Evolutionary conservation across 768 basidiomycete genomes (phyloP), one percentile per base, ranked within the genome.

Genomic region (Suillus spraguei): DNA sequence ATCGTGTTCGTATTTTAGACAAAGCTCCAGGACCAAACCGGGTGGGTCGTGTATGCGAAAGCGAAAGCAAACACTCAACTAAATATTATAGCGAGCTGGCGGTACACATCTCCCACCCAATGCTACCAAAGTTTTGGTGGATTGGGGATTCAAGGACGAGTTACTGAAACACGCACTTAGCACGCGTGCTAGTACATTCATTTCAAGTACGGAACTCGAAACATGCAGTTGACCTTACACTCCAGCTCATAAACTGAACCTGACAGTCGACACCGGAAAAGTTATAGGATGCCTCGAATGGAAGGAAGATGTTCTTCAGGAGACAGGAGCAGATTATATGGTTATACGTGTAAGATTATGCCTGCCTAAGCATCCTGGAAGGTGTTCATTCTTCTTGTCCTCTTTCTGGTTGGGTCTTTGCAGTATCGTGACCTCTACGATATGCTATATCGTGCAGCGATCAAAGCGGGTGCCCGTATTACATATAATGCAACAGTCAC

Each of bases 1-100:
- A 90, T 73, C 74, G 77, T 35, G 87, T 89, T 39, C 77, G 80
- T 1, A 79, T 90, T 2, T 64, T 89, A 32, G 88, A 90, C 65
- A 78, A 81, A 64, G 78, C 76, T 14, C 73, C 77, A 64, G 83
- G 82, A 24, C 80, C 78, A 24, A 70, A 74, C 32, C 77, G 79
- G 66, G 82, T 82, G n/a, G 74, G 61, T 55, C 41, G 5, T 39
- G 63, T 50, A 17, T 16, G 59, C 33, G 9, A 28, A 24, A 24
- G 22, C 9, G 24, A 38, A 39, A 16, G 38, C 24, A 39, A 17
- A 20, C 5, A 1, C 24, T 56, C 9, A 56, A 39, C 24, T 28
- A 17, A 17, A 28, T 16, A 5, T 56, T 28, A 9, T 53, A 83
- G 81, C 73, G 72, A 42, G 70, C 69, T 53, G 80, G 76, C 16